Conservation (phyloP, 768 basidiomycete species). For the Rhizopogon rudus region DNA sequence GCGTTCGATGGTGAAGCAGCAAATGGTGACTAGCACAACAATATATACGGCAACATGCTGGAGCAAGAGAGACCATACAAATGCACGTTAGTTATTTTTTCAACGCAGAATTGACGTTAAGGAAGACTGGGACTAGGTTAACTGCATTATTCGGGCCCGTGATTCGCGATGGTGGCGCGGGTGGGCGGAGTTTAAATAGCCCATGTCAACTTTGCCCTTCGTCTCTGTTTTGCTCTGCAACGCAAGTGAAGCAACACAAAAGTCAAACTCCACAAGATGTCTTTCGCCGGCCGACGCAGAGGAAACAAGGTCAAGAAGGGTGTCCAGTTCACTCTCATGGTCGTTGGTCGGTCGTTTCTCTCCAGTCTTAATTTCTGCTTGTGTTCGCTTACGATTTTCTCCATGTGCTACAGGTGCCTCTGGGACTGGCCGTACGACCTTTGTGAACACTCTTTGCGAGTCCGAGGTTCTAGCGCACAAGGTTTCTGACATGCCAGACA, state of each 20-base stretch:
- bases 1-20: background rate
- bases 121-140: background rate
- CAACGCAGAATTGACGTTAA: background rate
- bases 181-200: slow-evolving; percentile 28
- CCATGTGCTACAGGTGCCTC: slow-evolving; percentile 68
- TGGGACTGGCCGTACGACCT: slow-evolving; percentile 96
- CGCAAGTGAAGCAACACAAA: slow-evolving; percentile 19
- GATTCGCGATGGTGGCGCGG: slow-evolving; percentile 29
- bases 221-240: slow-evolving; percentile 24
- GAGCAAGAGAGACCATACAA: slow-evolving; percentile 7
- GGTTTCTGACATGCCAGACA: slow-evolving; percentile 75
- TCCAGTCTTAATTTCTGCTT: background rate
- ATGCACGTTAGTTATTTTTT: background rate
- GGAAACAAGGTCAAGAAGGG: slow-evolving; percentile 99
- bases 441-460: slow-evolving; percentile 99
- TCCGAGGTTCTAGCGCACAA: slow-evolving; percentile 88
- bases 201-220: slow-evolving; percentile 26
- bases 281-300: slow-evolving; percentile 80
- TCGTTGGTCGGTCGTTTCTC: slow-evolving; percentile 70
- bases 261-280: slow-evolving; percentile 45
- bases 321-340: slow-evolving; percentile 97
- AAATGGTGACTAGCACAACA: slow-evolving; percentile 4
- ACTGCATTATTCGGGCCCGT: background rate
- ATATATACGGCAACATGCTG: slow-evolving; percentile 3
- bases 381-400: slow-evolving; percentile 11